Conservation (phyloP, 345 rosid species). For the Viola odorata region DNA sequence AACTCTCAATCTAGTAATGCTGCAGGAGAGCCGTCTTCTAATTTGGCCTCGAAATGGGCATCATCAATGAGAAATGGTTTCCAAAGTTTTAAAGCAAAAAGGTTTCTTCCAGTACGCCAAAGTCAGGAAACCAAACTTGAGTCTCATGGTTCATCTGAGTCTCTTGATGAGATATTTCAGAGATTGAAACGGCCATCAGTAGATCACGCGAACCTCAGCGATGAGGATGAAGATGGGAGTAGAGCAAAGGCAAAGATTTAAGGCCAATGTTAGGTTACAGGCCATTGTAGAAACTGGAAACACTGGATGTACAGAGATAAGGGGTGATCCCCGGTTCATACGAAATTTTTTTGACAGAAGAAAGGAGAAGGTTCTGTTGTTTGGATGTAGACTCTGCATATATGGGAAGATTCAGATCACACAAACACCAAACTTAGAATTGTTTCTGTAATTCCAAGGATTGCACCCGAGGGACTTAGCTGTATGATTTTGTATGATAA, state of each 20-base stretch:
- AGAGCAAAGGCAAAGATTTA: conserved; percentile 14
- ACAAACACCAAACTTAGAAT: background rate
- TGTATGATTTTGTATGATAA: too few relatives aligned
- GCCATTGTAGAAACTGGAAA: conserved; percentile 13
- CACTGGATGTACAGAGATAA: conserved; percentile 23
- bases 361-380: conserved; percentile 4
- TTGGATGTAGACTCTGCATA: background rate
- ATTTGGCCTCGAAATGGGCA: conserved; percentile 64
- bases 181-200: conserved; percentile 65
- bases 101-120: conserved; percentile 62
- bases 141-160: conserved; percentile 42
- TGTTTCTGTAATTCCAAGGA: too few relatives aligned
- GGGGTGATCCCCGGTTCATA: background rate
- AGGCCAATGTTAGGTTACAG: conserved; percentile 10
- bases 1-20: conserved; percentile 24
- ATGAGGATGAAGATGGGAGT: conserved; percentile 30
- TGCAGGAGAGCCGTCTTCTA: conserved; percentile 41
- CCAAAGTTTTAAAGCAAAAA: conserved; percentile 77
- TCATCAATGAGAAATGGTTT: conserved; percentile 80
- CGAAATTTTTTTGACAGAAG: background rate
- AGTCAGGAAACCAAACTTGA: conserved; percentile 35
- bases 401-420: conserved; percentile 5
- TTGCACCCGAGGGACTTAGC: too few relatives aligned
- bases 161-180: conserved; percentile 83
- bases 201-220: conserved; percentile 32